Percentiles rank a stretch among this genome's conserved stretches.
Conservation (phyloP, 768 basidiomycete species). For the Boletus pseudo-olivaceus region DNA sequence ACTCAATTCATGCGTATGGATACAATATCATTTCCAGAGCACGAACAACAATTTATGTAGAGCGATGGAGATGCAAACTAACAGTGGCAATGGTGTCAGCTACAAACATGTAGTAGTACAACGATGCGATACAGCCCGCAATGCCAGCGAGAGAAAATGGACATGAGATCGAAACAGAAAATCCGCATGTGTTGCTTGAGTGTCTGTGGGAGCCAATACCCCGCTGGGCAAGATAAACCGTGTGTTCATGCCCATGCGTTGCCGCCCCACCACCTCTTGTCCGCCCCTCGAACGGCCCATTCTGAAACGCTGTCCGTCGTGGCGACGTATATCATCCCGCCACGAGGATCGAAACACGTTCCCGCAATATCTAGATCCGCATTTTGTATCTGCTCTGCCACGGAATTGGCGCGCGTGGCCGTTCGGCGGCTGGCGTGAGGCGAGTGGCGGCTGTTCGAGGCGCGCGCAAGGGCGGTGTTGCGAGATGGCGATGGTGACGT, state of each 20-base stretch:
- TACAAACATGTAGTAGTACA: conserved; percentile 23
- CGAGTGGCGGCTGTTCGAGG: conserved; percentile 17
- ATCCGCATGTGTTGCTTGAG: not conserved
- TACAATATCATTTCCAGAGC: not conserved
- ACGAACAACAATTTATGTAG: not conserved
- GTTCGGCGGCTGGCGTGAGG: conserved; percentile 19
- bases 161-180: conserved; percentile 9
- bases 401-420: conserved; percentile 6
- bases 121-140: conserved; percentile 11
- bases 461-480: conserved; percentile 16
- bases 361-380: conserved; percentile 58
- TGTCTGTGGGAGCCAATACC: not conserved
- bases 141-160: not conserved
- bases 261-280: conserved; percentile 70
- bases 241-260: conserved; percentile 39
- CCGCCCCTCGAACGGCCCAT: conserved; percentile 69
- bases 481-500: conserved; percentile 21
- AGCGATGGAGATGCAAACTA: conserved; percentile 1
- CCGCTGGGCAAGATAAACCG: not conserved
- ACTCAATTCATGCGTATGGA: not conserved
- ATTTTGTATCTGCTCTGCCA: conserved; percentile 14
- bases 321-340: conserved; percentile 66
- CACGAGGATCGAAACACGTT: conserved; percentile 68
- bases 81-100: conserved; percentile 1
- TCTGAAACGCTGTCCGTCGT: conserved; percentile 66